phyloP scores from a whole-genome alignment of 176 grass and related monocot genomes.

The Triticum urartu region DNA sequence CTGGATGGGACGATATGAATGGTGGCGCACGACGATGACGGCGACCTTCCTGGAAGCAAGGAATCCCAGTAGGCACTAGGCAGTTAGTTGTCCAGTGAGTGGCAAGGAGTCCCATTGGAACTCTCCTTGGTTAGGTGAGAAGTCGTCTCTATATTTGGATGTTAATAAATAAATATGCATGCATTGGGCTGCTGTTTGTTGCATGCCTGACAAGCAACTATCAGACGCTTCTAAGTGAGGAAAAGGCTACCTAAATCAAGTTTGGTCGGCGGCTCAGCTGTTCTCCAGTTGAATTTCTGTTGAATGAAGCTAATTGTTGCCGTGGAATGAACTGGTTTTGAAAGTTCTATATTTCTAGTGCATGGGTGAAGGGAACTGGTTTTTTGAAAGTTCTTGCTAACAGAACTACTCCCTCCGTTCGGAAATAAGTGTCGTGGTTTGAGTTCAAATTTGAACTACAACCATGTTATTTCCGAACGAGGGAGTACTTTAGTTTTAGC shows the following conservation, averaged over 20 bases:
- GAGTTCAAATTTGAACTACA: no score
- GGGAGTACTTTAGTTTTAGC: neutral
- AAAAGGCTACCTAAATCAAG: neutral
- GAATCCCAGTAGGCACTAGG: neutral
- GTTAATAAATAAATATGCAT: slow-evolving; percentile 12
- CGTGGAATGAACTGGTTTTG: no score
- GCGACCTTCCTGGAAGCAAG: neutral
- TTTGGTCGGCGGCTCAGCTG: neutral
- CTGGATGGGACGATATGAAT: slow-evolving; percentile 12
- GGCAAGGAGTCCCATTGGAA: neutral
- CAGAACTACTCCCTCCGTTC: no score
- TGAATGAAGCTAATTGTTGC: neutral
- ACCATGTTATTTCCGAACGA: no score
- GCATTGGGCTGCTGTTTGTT: no score
- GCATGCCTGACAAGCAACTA: neutral
- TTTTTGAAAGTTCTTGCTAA: no score
- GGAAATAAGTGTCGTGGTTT: no score
- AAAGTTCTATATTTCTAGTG: no score
- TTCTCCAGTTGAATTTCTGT: neutral
- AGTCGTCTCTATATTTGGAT: slow-evolving; percentile 18
- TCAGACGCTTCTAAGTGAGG: neutral
- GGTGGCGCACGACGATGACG: neutral
- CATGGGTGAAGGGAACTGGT: no score
- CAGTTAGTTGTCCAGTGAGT: neutral
- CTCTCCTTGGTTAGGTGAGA: slow-evolving; percentile 43